Percentiles rank a stretch among this genome's conserved stretches.
These are phyloP conservation scores for Phytophthora pinifolia DNA, from an alignment of 352 stramenopile species.

Conservation along the genomic window DNA sequence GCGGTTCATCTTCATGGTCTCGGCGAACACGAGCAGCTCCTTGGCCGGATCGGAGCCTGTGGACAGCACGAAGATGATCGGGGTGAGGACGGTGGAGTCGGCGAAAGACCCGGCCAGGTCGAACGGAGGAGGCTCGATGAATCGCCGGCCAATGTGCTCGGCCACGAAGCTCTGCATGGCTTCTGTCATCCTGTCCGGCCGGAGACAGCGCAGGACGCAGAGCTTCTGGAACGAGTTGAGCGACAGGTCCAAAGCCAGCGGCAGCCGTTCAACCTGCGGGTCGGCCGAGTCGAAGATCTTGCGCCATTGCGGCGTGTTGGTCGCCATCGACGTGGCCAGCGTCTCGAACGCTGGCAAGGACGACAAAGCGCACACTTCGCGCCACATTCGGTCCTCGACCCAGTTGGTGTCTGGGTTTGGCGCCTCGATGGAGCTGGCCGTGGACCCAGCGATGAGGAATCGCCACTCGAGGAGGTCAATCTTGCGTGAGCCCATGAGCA, in stretches of 20 bases:
- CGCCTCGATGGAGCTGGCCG: conserved; percentile 60
- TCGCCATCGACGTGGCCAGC: conserved; percentile 50
- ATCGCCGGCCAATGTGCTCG: conserved; percentile 80
- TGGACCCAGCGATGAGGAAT: conserved; percentile 92
- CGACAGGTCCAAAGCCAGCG: conserved; percentile 48
- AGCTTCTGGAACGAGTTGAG: conserved; percentile 87
- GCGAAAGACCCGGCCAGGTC: conserved; percentile 91
- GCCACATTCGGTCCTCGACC: conserved; percentile 79
- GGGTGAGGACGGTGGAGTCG: conserved; percentile 88
- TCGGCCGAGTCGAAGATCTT: conserved; percentile 84
- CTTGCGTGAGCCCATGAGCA: conserved; percentile 68
- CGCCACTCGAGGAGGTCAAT: conserved; percentile 92
- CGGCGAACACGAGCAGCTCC: conserved; percentile 91
- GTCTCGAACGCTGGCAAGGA: conserved; percentile 68
- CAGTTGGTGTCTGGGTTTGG: conserved; percentile 66
- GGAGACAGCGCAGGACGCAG: conserved; percentile 75
- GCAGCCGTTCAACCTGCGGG: conserved; percentile 75
- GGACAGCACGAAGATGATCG: conserved; percentile 93
- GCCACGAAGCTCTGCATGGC: conserved; percentile 91
- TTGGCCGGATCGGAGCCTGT: conserved; percentile 94
- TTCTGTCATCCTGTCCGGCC: conserved; percentile 84
- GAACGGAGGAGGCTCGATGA: conserved; percentile 92
- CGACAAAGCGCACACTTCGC: conserved; percentile 71
- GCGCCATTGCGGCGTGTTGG: conserved; percentile 51
- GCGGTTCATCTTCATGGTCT: conserved; percentile 79